Base-by-base conservation (phyloP, 169 alveolate genomes). In the Plasmodium vinckei region DNA sequence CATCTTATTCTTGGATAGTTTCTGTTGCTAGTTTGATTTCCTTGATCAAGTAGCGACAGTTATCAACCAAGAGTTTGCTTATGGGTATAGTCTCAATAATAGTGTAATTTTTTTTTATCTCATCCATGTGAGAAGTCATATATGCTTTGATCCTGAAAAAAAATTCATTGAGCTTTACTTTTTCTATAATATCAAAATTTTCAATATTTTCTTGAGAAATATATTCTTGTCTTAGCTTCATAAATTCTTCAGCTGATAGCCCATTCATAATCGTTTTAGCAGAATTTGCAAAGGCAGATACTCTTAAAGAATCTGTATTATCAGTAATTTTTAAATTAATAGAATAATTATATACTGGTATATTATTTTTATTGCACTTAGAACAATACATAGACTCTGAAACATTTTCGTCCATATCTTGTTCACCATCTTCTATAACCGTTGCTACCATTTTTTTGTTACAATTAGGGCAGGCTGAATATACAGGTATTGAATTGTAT, bases 391-490 rank as follows among this genome's bases (percentile, higher is more conserved):
- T 92, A 1, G 87, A 46, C 53, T 63, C 84, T 13, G 44, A 68
- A 21, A 49, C 13, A 21, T 68, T 73, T 13, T 25, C 59, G 10
- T 77, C 25, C 5, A 79, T 23, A 12, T 44, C 73, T n/a, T 44
- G 19, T 13, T 25, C 69, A 9, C 67, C 70, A 13, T 64, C 89
- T 19, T 64, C 89, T 13, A 67, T 59, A 10, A 33, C 54, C 15
- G 92, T 92, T 23, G 87, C 73, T 25, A 44, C 21, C 96, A 93
- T 93, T 51, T 89, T 93, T 86, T 91, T 89, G 25, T 77, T 89
- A 64, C 96, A 93, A 25, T 89, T 93, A 1, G 93, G 88, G 56
- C 96, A 93, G 12, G 96, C 94, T 4, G 94, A 79, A 27, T 86
- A 86, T 15, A 54, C 87, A 15, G 89, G 89, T 15, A 64, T 23